Base-by-base conservation (phyloP, 83 land plant genomes). In the Picea engelmannii region DNA sequence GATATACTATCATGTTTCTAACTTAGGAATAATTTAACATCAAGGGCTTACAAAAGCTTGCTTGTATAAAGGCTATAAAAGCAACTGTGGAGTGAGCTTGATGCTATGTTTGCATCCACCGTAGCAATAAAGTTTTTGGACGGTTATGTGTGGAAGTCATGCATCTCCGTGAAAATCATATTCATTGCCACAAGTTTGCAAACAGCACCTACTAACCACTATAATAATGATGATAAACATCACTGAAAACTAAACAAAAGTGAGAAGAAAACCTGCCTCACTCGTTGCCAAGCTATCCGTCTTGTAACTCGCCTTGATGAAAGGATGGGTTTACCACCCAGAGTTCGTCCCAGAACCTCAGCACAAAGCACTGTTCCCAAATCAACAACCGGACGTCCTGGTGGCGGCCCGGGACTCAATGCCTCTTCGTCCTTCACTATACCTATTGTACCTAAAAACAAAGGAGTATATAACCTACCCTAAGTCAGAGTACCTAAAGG, bases 181-280 rank as follows among this genome's bases (percentile, higher is more conserved):
- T 71, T 23, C 52, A 44, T 20, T 21, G 38, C 42, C 42, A 71
- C 58, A 40, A 44, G 40, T 73, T 47, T 21, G 55, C 21, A 44
- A 3, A 21, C 21, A 74, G 6, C 16, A 55, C 15, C 59, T 55
- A 55, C 59, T 55, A 55, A 12, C 15, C 59, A 74, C 24, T 23
- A 1, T 3, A 74, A 11, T 44, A 23, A 21, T 70, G 13, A 21
- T 47, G 12, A 74, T 74, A 42, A 16, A 35, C 58, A 74, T 4
- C 21, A 18, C 21, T 55, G 55, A 76, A 31, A 12, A 80, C 27
- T 65, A 64, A 20, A 61, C 20, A 58, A 55, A 47, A 87, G 85
- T 25, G 78, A 84, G 91, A 85, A 86, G 85, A 91, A 85, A 88
- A 95, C 97, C 95, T 95, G 96, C 90, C 94, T 91, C 85, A 90